Base-by-base conservation (phyloP, 148 eudicot genomes). In the Agrostemma githago region DNA sequence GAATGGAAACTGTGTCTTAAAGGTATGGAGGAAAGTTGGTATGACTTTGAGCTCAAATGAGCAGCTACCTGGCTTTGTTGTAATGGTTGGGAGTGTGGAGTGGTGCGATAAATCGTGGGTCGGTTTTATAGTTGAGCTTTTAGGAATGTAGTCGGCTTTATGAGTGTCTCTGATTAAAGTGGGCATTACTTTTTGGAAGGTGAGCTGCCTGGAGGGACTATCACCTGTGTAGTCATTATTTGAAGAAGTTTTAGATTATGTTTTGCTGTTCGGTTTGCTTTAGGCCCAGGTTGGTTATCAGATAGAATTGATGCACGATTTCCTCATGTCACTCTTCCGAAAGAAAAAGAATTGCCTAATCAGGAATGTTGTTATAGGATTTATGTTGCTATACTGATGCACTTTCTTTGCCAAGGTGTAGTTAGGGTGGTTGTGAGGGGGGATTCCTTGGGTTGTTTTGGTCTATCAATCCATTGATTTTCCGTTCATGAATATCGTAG, bases 41-140 rank as follows among this genome's bases (percentile, higher is more conserved):
- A 6, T 17, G 62, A 61, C 51, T 40, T 74, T n/a, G 63, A 62
- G 74, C 62, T 79, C 14, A 70, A 48, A 15, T 43, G 78, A 56
- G 71, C 12, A 54, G 7, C 34, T 46, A 4, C 15, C 65, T 73
- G 73, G 26, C 12, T 40, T 61, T 67, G 61, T 0, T 26, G 34
- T 26, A 2, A 4, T 48, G 39, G 65, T 21, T 26, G 67, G 42
- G n/a, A 71, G 59, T 8, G 72, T 63, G n/a, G 15, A 57, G 17
- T 58, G 67, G 26, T 46, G 19, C 12, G 65, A 26, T 6, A 20
- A 3, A 62, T 26, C 1, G 37, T 3, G 11, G 66, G 10, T 39
- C 11, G 11, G 10, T 4, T 21, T 62, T 62, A 4, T 2, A 40
- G 40, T 34, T 62, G 41, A 62, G 11, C 10, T 62, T 17, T 62